These are phyloP conservation scores for Pseudogymnoascus sp. DNA, from an alignment of 2,329 filamentous ascomycete species.

Conservation along the genomic window DNA sequence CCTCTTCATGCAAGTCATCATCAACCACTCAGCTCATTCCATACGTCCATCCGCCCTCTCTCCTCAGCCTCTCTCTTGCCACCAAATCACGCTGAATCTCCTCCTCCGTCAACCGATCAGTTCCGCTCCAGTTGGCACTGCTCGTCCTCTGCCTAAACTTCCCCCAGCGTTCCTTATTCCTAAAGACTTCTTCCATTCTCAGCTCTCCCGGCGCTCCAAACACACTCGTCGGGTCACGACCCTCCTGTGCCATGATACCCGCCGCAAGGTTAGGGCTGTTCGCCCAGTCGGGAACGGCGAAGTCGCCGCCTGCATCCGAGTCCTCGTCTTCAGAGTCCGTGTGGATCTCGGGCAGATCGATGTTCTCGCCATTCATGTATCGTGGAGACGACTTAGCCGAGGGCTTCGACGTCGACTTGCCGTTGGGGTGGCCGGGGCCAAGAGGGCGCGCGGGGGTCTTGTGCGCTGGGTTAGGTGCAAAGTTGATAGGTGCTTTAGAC, in stretches of 20 bases:
- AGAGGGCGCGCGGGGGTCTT: constrained; percentile 62
- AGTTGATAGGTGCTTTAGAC: constrained; percentile 82
- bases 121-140: constrained; percentile 86
- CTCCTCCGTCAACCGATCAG: constrained; percentile 77
- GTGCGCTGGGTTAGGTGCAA: constrained; percentile 63
- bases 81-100: constrained; percentile 76
- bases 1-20: constrained; percentile 2
- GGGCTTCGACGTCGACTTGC: constrained; percentile 55
- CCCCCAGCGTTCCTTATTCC: constrained; percentile 76
- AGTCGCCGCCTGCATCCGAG: constrained; percentile 50
- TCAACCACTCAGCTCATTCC: constrained; percentile 18
- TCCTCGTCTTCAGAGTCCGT: constrained; percentile 91
- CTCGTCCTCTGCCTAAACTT: constrained; percentile 87
- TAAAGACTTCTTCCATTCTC: constrained; percentile 96
- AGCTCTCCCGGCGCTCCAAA: constrained; percentile 85
- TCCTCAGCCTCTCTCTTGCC: constrained; percentile 68
- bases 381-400: constrained; percentile 65
- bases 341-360: constrained; percentile 88
- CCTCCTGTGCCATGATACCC: constrained; percentile 73
- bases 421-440: constrained; percentile 32
- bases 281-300: constrained; percentile 73
- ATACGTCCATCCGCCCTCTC: constrained; percentile 81
- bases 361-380: constrained; percentile 82
- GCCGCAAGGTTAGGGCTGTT: constrained; percentile 75
- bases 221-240: constrained; percentile 73